Conservation (phyloP, 2,329 filamentous ascomycete species). For the Aquanectria penicillioides region DNA sequence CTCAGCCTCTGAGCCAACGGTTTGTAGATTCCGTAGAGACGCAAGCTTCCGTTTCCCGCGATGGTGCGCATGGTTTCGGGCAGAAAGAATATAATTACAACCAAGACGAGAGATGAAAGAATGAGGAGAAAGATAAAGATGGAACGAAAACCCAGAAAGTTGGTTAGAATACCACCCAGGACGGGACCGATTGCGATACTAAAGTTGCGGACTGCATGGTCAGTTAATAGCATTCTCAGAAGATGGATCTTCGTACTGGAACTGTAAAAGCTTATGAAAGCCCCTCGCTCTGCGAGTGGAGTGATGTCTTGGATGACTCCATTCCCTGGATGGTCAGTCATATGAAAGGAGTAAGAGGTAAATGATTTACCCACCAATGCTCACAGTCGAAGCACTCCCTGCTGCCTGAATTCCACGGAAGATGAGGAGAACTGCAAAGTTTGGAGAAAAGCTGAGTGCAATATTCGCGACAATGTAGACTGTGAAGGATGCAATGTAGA, state of each 20-base stretch:
- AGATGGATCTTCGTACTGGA: slow-evolving; percentile 37
- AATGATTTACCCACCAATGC: slow-evolving; percentile 49
- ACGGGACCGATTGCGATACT: slow-evolving; percentile 18
- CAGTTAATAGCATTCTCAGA: background rate
- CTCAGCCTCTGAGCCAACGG: background rate
- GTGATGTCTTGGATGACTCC: slow-evolving; percentile 46
- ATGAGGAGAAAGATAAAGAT: slow-evolving; percentile 17
- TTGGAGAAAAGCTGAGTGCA: slow-evolving; percentile 54
- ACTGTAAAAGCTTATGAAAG: slow-evolving; percentile 45
- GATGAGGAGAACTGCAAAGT: slow-evolving; percentile 54
- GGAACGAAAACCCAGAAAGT: slow-evolving; percentile 9
- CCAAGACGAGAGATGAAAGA: background rate
- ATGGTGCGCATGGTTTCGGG: slow-evolving; percentile 16
- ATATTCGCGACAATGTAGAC: slow-evolving; percentile 60
- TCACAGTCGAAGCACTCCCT: slow-evolving; percentile 58
- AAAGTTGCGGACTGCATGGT: slow-evolving; percentile 2
- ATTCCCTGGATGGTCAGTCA: slow-evolving; percentile 34
- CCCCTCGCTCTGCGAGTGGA: slow-evolving; percentile 37
- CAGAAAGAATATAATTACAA: slow-evolving; percentile 2
- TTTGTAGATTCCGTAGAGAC: slow-evolving; percentile 9
- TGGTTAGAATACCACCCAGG: slow-evolving; percentile 14
- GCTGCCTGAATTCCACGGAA: slow-evolving; percentile 59
- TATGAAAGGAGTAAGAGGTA: background rate
- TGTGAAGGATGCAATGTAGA: slow-evolving; percentile 56
- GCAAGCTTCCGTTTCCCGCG: slow-evolving; percentile 10